These are phyloP conservation scores for Aspergillus neoniger DNA, from an alignment of 2,329 filamentous ascomycete species.

Conservation along the genomic window DNA sequence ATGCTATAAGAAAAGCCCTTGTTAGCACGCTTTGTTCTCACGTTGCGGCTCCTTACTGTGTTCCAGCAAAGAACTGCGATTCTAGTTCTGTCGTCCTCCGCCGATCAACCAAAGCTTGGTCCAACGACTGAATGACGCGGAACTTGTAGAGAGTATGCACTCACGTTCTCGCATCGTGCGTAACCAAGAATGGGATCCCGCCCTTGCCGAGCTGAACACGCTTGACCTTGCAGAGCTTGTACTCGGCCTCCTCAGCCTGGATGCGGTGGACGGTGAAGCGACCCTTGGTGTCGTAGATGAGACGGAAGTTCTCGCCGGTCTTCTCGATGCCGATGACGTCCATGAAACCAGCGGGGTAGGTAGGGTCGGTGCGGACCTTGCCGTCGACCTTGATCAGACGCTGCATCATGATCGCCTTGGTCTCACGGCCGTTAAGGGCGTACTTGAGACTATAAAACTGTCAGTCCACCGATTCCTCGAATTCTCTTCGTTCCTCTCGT, in stretches of 20 bases:
- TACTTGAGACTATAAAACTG: constrained; percentile 84
- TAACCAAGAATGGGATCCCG: constrained; percentile 99
- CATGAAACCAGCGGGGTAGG: constrained; percentile 98
- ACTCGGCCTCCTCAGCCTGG: constrained; percentile 96
- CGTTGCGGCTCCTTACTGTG: constrained; percentile 32
- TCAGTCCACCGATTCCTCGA: constrained; percentile 13
- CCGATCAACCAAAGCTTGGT: constrained; percentile 89
- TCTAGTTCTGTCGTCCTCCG: constrained; percentile 39
- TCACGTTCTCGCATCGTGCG: constrained; percentile 99
- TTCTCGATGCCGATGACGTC: constrained; percentile 99
- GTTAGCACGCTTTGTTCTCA: constrained; percentile 39
- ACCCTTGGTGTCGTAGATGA: constrained; percentile 99
- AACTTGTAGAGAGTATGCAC: constrained; percentile 63
- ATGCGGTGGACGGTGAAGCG: constrained; percentile 99
- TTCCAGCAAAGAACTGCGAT: constrained; percentile 29
- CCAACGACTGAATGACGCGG: constrained; percentile 99
- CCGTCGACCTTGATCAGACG: constrained; percentile 99
- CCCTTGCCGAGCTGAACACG: constrained; percentile 98
- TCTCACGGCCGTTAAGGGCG: constrained; percentile 97
- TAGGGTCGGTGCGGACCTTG: constrained; percentile 98
- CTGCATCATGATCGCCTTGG: constrained; percentile 98
- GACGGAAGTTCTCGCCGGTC: constrained; percentile 99
- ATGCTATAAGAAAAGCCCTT: constrained; percentile 64
- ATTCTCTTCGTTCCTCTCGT: neutral
- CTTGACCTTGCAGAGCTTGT: constrained; percentile 99